Conservation (phyloP, 495 filamentous ascomycete species). For the Sabuloglossum arenarium region DNA sequence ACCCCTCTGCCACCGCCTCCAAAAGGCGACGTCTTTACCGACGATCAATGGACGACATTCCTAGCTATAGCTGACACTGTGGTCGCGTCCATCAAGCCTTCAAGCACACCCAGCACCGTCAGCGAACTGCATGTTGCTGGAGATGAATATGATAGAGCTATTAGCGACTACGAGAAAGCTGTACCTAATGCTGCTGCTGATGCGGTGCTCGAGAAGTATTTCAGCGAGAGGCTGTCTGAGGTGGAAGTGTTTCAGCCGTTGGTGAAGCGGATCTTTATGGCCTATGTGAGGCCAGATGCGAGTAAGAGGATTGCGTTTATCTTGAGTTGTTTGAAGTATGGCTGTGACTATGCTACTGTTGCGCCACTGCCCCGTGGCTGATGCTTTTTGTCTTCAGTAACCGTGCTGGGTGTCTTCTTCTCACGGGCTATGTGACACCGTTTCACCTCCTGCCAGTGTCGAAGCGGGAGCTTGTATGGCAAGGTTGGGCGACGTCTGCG, state of each 20-base stretch:
- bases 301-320: conserved; percentile 28
- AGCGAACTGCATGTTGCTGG: not conserved
- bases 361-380: not conserved
- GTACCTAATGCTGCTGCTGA: conserved; percentile 5
- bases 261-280: conserved; percentile 23
- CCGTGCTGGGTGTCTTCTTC: conserved; percentile 40
- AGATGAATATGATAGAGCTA: conserved; percentile 8
- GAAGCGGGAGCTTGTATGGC: conserved; percentile 37
- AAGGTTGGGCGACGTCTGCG: conserved; percentile 35
- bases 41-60: conserved; percentile 33
- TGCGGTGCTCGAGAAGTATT: conserved; percentile 18
- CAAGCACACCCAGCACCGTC: not conserved
- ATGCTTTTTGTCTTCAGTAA: conserved; percentile 25
- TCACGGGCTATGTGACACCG: conserved; percentile 41
- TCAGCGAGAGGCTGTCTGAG: conserved; percentile 26
- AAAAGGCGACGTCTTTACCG: conserved; percentile 18
- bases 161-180: conserved; percentile 5
- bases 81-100: conserved; percentile 25
- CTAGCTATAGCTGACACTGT: conserved; percentile 32
- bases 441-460: conserved; percentile 40
- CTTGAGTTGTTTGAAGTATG: conserved; percentile 33
- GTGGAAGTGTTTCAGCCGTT: not conserved
- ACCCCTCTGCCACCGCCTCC: not conserved
- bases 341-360: not conserved
- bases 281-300: conserved; percentile 25